Base-by-base conservation (phyloP, 768 basidiomycete genomes). In the Suillus brevipes region DNA sequence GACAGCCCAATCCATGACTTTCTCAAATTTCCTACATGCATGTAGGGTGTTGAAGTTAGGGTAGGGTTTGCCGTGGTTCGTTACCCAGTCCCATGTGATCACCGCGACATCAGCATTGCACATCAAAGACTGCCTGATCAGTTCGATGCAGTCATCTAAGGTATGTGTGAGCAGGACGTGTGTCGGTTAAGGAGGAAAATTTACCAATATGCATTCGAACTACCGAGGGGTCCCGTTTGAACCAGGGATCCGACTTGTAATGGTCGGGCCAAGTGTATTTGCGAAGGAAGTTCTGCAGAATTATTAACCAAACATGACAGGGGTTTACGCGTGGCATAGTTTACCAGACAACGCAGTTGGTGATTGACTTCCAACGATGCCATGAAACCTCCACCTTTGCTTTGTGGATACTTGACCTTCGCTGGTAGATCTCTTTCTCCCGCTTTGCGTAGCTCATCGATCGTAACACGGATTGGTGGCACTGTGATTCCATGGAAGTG, bases 361-460 rank as follows among this genome's bases (percentile, higher is more conserved):
- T 68, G 67, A 20, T 45, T 53, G 18, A 66, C 34, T 40, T 66
- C 65, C 60, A 68, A 38, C 7, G 65, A 61, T 6, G 43, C 65
- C 20, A 68, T 58, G 57, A 64, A 66, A 4, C 67, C 67, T 14
- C 67, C 66, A 25, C 62, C 65, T 34, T 58, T 60, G 23, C 60
- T 63, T 28, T 66, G 62, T 4, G 62, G 60, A 28, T 66, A 55
- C 57, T 28, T 66, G 5, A 65, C 67, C 1, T 31, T 64, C 7
- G 65, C 58, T 12, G 62, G 60, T 18, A 60, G 12, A 20, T 42
- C 40, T 34, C 14, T 31, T 8, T 63, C 57, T 10, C 67, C 65
- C 49, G 66, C 66, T 56, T 45, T 62, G 28, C 56, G n/a, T 16
- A 62, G 7, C 23, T 68, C 59, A 6, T 64, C 60, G 9, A 50